Evolutionary conservation across 331 rosid genomes (phyloP).

Genomic region (Erythrophleum ivorense): DNA sequence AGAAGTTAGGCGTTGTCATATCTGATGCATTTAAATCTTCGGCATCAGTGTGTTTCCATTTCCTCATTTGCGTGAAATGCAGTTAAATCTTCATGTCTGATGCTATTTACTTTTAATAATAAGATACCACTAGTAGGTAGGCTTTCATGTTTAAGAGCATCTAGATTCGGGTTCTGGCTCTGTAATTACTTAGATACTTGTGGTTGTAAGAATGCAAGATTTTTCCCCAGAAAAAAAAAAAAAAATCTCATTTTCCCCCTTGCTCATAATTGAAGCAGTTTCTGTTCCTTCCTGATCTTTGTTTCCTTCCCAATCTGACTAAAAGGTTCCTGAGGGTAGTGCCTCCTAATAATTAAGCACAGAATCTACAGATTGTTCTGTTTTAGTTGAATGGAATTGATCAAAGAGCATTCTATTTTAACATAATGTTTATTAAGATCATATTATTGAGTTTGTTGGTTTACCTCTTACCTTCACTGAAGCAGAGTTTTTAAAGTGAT

Average conservation of each 20-base stretch:
- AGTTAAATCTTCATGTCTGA: conserved; percentile 35
- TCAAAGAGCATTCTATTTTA: conserved; percentile 20
- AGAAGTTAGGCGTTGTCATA: conserved; percentile 35
- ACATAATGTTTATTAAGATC: conserved; percentile 22
- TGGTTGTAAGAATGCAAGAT: conserved; percentile 37
- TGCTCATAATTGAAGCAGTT: conserved; percentile 32
- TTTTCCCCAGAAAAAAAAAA: background rate
- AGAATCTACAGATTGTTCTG: conserved; percentile 21
- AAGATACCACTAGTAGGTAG: conserved; percentile 40
- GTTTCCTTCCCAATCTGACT: conserved; percentile 23
- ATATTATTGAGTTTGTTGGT: conserved; percentile 13
- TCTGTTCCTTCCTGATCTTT: conserved; percentile 26
- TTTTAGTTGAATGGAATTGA: conserved; percentile 29
- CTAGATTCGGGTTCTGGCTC: conserved; percentile 42
- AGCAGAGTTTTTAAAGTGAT: conserved; percentile 34
- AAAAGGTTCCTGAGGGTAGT: conserved; percentile 23
- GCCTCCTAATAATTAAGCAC: conserved; percentile 33
- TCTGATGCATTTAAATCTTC: conserved; percentile 35
- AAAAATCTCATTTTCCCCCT: background rate
- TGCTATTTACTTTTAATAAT: conserved; percentile 42
- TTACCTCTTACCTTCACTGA: conserved; percentile 33
- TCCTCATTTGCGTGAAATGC: conserved; percentile 33
- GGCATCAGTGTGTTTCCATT: conserved; percentile 38
- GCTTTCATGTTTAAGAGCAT: conserved; percentile 39
- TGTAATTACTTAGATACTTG: conserved; percentile 8